A percentile compares a stretch with the other conserved stretches of the same genome.
Conservation (phyloP, 1,284 basidiomycete species). For the Cutaneotrichosporon cutaneum region DNA sequence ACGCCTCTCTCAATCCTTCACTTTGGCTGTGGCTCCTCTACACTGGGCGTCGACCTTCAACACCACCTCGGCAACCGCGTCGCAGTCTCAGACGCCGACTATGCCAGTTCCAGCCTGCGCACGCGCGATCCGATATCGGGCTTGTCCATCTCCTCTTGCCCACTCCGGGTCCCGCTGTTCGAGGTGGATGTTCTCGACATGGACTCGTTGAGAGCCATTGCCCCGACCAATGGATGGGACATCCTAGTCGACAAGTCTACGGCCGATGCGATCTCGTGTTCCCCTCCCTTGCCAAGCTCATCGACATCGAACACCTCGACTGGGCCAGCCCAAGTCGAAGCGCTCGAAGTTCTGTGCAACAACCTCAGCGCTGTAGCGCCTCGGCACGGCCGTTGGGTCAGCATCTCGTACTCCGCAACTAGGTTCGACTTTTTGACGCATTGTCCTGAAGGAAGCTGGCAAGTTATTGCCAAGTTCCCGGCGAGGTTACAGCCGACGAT, state of each 20-base stretch:
- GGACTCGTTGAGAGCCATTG: background rate
- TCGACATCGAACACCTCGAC: no score
- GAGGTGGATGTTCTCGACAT: slow-evolving; percentile 16
- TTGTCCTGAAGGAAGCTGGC: slow-evolving; percentile 1
- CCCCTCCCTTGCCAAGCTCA: slow-evolving; percentile 11
- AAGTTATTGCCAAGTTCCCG: slow-evolving; percentile 3
- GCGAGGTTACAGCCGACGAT: background rate
- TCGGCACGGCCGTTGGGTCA: slow-evolving; percentile 34
- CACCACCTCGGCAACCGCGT: slow-evolving; percentile 13
- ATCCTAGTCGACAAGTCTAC: slow-evolving; percentile 48
- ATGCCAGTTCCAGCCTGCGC: slow-evolving; percentile 18
- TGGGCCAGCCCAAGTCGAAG: slow-evolving; percentile 11
- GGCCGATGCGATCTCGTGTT: slow-evolving; percentile 49
- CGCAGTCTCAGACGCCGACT: slow-evolving; percentile 41
- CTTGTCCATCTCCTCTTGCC: background rate
- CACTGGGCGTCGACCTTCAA: slow-evolving; percentile 28
- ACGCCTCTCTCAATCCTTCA: slow-evolving; percentile 30
- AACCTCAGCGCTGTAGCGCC: slow-evolving; percentile 31
- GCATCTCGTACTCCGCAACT: slow-evolving; percentile 39
- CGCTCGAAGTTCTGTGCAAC: slow-evolving; percentile 31
- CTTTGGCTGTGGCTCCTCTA: slow-evolving; percentile 45
- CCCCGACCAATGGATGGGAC: slow-evolving; percentile 31
- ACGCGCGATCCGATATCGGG: background rate
- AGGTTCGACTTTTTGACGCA: slow-evolving; percentile 32
- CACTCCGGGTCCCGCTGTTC: slow-evolving; percentile 4